Evolutionary conservation across 208 protist genomes (phyloP), one percentile per base, ranked within the genome.

Genomic region (Phytomonas francai): DNA sequence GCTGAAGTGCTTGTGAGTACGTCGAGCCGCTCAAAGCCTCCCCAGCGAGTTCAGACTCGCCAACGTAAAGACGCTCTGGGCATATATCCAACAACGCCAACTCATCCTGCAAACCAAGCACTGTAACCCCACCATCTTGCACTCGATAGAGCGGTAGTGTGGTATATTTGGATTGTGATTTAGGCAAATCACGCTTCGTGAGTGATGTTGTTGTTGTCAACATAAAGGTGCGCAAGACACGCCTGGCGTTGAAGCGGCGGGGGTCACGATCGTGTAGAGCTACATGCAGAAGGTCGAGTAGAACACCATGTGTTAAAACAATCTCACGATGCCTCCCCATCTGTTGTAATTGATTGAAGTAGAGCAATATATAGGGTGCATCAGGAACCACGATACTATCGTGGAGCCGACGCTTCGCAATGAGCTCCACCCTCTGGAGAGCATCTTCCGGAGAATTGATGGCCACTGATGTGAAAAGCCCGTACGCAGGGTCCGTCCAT

Each of bases 31-130:
- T 19, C 45, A 54, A 54, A 25, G 45, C 45, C 16, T 54, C 45
- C 1, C 45, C 45, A 25, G 45, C 45, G 6, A 54, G 45, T 54
- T 22, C 45, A 22, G 45, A 54, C 25, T 61, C 31, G 25, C 51
- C 30, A 6, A 63, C 19, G 28, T 62, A 82, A 58, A 89, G 78
- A 25, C 85, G 78, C 67, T 89, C 85, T 14, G 63, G 67, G 68
- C 83, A 84, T 27, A 49, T 33, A 67, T 88, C 80, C 25, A 94
- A 76, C 45, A 94, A 59, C 42, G 76, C 78, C 65, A 94, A 66
- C 72, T 94, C 89, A 61, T 94, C 89, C 49, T 89, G 83, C 9
- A 92, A 67, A 12, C 89, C 89, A 6, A 94, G 63, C 22, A 94
- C 59, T 0, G 89, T 94, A n/a, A 92, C 74, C 27, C 85, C 85